Evolutionary conservation across 1,139 yeast species (phyloP).

Genomic region (Geotrichum aggregatum): DNA sequence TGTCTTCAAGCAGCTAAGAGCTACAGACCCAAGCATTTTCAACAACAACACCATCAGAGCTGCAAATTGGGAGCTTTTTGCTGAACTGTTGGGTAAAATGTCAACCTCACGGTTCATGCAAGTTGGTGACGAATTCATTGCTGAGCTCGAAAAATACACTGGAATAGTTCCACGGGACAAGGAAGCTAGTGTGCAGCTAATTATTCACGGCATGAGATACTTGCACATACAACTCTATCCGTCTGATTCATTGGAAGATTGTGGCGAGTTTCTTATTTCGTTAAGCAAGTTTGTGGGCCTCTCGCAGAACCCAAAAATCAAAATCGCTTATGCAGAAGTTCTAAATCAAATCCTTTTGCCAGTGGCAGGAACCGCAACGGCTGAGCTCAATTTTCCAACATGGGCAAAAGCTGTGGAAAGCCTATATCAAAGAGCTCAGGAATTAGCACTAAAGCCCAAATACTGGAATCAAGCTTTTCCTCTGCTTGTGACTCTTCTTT

Average conservation of each 20-base stretch:
- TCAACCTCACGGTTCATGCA: constrained; percentile 75
- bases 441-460: constrained; percentile 45
- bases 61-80: constrained; percentile 91
- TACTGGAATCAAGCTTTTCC: constrained; percentile 73
- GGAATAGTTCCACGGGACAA: constrained; percentile 54
- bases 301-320: constrained; percentile 53
- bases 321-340: constrained; percentile 79
- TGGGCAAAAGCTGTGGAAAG: constrained; percentile 80
- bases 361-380: constrained; percentile 78
- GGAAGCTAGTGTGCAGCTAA: constrained; percentile 68
- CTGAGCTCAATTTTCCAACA: constrained; percentile 92
- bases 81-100: constrained; percentile 86
- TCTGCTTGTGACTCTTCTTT: constrained; percentile 65
- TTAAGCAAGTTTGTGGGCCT: constrained; percentile 74
- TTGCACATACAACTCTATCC: constrained; percentile 74
- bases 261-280: constrained; percentile 83
- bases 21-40: constrained; percentile 74
- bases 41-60: constrained; percentile 69
- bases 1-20: constrained; percentile 81
- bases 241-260: constrained; percentile 82
- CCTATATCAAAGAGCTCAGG: constrained; percentile 53
- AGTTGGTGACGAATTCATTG: constrained; percentile 90
- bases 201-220: constrained; percentile 89
- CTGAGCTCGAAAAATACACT: constrained; percentile 68
- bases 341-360: constrained; percentile 71